A percentile compares a stretch with the other conserved stretches of the same genome.
Evolutionary conservation across 139 green algal species (phyloP).

Genomic region (Picochlorum sp.): DNA sequence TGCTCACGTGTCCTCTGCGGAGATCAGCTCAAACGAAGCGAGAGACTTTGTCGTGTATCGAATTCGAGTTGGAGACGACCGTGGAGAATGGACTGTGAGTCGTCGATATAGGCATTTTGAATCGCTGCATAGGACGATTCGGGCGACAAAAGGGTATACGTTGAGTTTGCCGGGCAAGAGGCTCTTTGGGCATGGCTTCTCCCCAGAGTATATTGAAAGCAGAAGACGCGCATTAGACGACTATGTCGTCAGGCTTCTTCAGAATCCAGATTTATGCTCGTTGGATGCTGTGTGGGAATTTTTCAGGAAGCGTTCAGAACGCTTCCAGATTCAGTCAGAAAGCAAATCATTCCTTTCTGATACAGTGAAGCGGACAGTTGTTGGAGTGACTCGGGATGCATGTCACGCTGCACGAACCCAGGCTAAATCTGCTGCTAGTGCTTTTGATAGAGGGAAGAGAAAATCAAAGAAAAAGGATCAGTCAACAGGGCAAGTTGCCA

Average conservation of each 20-base stretch:
- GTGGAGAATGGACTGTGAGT: slow-evolving; percentile 53
- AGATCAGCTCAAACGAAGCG: slow-evolving; percentile 34
- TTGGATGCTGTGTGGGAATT: slow-evolving; percentile 47
- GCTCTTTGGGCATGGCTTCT: slow-evolving; percentile 41
- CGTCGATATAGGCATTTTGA: slow-evolving; percentile 67
- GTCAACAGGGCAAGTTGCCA: too few species aligned
- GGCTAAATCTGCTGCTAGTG: too few species aligned
- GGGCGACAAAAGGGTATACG: slow-evolving; percentile 21
- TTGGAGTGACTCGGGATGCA: too few species aligned
- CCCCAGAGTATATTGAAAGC: slow-evolving; percentile 47
- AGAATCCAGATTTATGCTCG: slow-evolving; percentile 4
- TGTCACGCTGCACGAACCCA: too few species aligned
- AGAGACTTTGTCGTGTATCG: slow-evolving; percentile 62
- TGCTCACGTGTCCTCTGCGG: slow-evolving; percentile 43
- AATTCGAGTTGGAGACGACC: slow-evolving; percentile 37
- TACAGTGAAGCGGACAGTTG: too few species aligned
- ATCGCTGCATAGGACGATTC: slow-evolving; percentile 49
- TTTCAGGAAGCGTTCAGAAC: slow-evolving; percentile 24
- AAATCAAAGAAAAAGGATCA: too few species aligned
- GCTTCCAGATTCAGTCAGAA: too few species aligned
- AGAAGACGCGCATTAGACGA: slow-evolving; percentile 40
- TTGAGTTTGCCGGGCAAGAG: slow-evolving; percentile 55
- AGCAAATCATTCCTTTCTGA: too few species aligned
- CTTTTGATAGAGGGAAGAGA: too few species aligned
- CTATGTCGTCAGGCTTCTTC: slow-evolving; percentile 44